Percentiles rank a stretch among this genome's conserved stretches.
Evolutionary conservation across 2,329 filamentous ascomycete genomes (phyloP).

Genomic region (Trichoderma sp.): DNA sequence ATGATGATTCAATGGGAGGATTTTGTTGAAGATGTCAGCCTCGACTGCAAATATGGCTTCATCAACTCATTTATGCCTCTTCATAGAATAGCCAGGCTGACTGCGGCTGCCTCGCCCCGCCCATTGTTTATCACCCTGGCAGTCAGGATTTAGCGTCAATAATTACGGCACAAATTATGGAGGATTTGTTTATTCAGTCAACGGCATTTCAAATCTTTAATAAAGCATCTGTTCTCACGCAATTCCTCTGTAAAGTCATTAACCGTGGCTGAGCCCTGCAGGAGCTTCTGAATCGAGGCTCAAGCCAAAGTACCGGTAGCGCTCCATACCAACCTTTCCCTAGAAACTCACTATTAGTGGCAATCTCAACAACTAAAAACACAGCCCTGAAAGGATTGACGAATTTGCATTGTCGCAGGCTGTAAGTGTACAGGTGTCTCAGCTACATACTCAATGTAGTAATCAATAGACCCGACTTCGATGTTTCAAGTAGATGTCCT

Average conservation of each 20-base stretch:
- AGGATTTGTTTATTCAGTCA: neutral
- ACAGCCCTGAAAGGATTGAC: neutral
- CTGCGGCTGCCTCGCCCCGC: slow-evolving; percentile 18
- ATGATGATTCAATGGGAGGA: neutral
- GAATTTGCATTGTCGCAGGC: no score
- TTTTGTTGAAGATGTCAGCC: neutral
- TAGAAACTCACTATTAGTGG: neutral
- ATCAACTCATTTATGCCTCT: neutral
- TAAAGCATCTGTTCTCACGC: fast-evolving
- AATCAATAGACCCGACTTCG: no score
- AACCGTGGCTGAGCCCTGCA: no score
- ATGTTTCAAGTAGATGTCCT: neutral
- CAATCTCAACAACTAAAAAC: neutral
- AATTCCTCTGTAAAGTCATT: neutral
- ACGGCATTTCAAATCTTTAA: neutral
- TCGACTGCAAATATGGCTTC: neutral
- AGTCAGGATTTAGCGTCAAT: slow-evolving; percentile 4
- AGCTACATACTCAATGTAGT: no score
- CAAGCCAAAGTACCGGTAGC: neutral
- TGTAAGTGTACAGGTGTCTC: no score
- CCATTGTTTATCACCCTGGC: neutral
- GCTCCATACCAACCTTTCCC: neutral
- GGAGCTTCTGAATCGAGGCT: neutral
- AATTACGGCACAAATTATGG: neutral
- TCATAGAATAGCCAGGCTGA: slow-evolving; percentile 1